phyloP scores from a whole-genome alignment of 768 basidiomycete species.

The Suillus brevipes region DNA sequence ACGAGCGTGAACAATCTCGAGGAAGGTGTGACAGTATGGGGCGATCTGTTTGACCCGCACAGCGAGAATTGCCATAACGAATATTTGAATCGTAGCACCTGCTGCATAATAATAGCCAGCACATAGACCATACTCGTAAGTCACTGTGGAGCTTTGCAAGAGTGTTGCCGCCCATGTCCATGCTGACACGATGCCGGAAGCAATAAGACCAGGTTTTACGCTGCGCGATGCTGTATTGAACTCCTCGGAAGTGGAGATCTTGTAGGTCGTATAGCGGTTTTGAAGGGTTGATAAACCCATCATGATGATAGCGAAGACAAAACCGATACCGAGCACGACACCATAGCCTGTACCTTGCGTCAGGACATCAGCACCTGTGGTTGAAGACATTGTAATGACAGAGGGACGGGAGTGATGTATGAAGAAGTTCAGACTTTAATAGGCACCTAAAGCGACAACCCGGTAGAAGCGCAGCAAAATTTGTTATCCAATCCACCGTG shows the following conservation, averaged over 20 bases:
- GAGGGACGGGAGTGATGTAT: neutral
- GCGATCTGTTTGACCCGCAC: conserved; percentile 35
- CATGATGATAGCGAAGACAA: conserved; percentile 31
- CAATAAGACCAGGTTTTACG: conserved; percentile 20
- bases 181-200: conserved; percentile 26
- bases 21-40: conserved; percentile 36
- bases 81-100: conserved; percentile 29
- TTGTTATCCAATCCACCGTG: neutral
- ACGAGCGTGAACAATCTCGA: conserved; percentile 35
- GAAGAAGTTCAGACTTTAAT: conserved; percentile 1
- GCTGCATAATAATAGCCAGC: conserved; percentile 31
- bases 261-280: conserved; percentile 29
- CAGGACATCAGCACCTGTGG: conserved; percentile 18
- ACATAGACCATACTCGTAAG: conserved; percentile 28
- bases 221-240: conserved; percentile 30
- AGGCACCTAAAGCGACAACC: neutral
- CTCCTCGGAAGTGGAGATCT: conserved; percentile 27
- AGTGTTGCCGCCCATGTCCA: conserved; percentile 35
- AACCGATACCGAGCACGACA: conserved; percentile 31
- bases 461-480: neutral
- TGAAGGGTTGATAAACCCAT: conserved; percentile 27
- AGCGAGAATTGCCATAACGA: conserved; percentile 26
- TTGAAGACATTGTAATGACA: conserved; percentile 14
- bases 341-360: conserved; percentile 30
- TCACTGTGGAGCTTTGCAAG: conserved; percentile 32